Evolutionary conservation across 306 rosid genomes (phyloP), one percentile per base, ranked within the genome.

Genomic region (Vicia sativa): DNA sequence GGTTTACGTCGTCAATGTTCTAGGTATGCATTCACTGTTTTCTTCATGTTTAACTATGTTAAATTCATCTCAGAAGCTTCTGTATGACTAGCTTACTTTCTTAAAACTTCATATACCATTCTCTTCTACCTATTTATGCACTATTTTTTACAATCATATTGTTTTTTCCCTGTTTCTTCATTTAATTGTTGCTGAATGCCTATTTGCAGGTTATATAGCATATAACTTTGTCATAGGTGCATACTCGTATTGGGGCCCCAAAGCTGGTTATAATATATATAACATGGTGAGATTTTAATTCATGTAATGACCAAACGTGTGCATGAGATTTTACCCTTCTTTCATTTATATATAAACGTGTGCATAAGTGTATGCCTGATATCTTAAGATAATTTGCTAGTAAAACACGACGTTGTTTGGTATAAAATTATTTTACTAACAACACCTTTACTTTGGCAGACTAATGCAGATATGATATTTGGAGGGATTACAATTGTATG

Each of bases 241-340:
- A 38, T 93, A 90, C 86, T 87, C 97, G 7, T 93, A 88, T 78
- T 93, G 97, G 97, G 98, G 98, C 2, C 97, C 98, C 3, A 93
- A 90, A 78, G 98, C 97, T 55, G 98, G 98, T 62, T 85, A 85
- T 74, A 88, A 64, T 64, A 88, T 93, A 61, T 93, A 93, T 79
- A 29, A 90, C 50, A 90, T 93, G 98, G 98, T 90, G 62, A 77
- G 87, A 15, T 16, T 21, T 70, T 48, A 23, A 64, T 72, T 64
- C 37, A 15, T 65, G 65, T 63, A 65, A 31, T 58, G 1, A 28
- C 42, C 6, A 37, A 38, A 50, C 8, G 11, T 61, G 16, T 65
- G 65, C 42, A 18, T n/a, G 15, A 54, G 29, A 70, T 73, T 80
- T 74, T 41, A 49, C 41, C 44, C 37, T 39, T 11, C 58, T 52